Evolutionary conservation across 306 rosid species (phyloP).

Genomic region (Rosa chinensis): DNA sequence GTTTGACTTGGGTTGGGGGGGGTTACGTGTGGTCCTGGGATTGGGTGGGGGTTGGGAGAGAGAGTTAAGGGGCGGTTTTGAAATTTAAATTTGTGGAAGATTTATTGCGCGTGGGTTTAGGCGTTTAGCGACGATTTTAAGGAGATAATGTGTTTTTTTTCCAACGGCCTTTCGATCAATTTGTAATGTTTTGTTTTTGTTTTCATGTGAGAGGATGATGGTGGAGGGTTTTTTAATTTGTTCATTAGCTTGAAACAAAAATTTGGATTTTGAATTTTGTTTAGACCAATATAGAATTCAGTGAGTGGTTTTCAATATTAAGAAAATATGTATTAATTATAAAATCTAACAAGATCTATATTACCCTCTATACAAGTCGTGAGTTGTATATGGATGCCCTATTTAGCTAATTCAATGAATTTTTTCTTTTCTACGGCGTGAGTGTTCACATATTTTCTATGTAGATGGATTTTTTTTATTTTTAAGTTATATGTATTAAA

Average conservation of each 20-base stretch:
- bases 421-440: too few species aligned
- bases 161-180: not conserved
- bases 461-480: too few species aligned
- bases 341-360: too few species aligned
- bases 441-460: too few species aligned
- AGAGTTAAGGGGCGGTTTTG: not conserved
- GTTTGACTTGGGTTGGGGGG: not conserved
- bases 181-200: not conserved
- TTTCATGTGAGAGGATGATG: not conserved
- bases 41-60: not conserved
- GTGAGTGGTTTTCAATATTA: too few species aligned
- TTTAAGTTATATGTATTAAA: too few species aligned
- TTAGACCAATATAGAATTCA: too few species aligned
- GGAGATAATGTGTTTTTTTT: not conserved
- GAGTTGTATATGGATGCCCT: too few species aligned
- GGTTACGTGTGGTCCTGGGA: not conserved
- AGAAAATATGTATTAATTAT: too few species aligned
- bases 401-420: too few species aligned
- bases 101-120: not conserved
- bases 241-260: not conserved
- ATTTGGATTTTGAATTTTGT: not conserved
- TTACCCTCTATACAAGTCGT: too few species aligned
- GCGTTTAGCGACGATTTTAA: not conserved
- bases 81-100: not conserved
- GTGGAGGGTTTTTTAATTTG: not conserved